phyloP scores from a whole-genome alignment of 176 grass and related monocot species.

The Oryza australiensis region DNA sequence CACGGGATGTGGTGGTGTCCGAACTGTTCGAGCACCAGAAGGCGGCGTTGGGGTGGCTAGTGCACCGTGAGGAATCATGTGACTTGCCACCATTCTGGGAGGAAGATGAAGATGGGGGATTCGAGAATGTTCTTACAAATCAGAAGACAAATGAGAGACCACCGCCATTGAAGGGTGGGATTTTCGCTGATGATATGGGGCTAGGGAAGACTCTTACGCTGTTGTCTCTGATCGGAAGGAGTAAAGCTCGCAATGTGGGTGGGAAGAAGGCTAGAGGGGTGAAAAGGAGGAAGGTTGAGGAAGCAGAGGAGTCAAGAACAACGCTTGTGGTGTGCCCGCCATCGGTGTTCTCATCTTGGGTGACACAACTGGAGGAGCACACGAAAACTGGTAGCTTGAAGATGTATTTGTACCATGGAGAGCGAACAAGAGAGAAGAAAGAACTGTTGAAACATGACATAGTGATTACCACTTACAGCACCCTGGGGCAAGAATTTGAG shows the following conservation, averaged over 20 bases:
- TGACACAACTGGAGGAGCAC: conserved; percentile 92
- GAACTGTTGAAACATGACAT: conserved; percentile 87
- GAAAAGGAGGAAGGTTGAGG: conserved; percentile 54
- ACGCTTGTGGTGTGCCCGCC: conserved; percentile 86
- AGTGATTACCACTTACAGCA: conserved; percentile 74
- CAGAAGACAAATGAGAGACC: conserved; percentile 51
- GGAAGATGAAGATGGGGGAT: conserved; percentile 40
- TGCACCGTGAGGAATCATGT: conserved; percentile 68
- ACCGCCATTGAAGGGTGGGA: conserved; percentile 62
- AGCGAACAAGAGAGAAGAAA: conserved; percentile 54
- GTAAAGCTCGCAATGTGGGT: conserved; percentile 37
- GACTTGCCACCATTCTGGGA: conserved; percentile 91
- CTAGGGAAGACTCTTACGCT: conserved; percentile 92
- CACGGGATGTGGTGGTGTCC: conserved; percentile 59
- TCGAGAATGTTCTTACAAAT: conserved; percentile 61
- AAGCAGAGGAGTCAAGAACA: conserved; percentile 14
- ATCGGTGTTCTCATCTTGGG: conserved; percentile 91
- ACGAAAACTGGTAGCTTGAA: conserved; percentile 59
- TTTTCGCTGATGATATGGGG: conserved; percentile 97
- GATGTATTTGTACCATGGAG: conserved; percentile 89
- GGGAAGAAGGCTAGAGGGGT: conserved; percentile 20
- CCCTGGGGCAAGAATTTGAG: conserved; percentile 64
- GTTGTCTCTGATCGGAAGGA: conserved; percentile 63
- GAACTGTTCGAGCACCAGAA: conserved; percentile 82
- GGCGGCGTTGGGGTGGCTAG: conserved; percentile 74